phyloP scores from a whole-genome alignment of 2,329 filamentous ascomycete species.

The Fusarium caatingaense region DNA sequence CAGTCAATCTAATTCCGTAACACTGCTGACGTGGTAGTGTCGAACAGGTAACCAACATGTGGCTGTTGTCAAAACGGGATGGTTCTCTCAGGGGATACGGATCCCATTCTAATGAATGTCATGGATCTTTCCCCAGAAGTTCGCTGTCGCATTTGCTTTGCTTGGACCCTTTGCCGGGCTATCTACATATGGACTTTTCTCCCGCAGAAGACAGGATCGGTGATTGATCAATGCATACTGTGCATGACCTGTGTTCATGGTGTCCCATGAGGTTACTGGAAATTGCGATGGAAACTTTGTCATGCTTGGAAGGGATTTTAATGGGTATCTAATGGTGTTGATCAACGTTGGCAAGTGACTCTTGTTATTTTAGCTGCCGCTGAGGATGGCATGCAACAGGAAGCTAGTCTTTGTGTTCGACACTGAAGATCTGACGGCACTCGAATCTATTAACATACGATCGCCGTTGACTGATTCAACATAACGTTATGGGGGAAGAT shows the following conservation, averaged over 20 bases:
- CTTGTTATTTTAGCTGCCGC: not conserved
- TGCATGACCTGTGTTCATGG: conserved; percentile 42
- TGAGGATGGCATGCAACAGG: not conserved
- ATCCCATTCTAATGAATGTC: conserved; percentile 2
- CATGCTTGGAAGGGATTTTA: conserved; percentile 19
- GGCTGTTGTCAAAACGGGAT: conserved; percentile 27
- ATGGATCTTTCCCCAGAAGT: conserved; percentile 16
- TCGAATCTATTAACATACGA: not conserved
- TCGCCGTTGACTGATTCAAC: not conserved
- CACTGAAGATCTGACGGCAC: not conserved
- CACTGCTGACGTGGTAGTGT: conserved; percentile 27
- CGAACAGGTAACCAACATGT: conserved; percentile 28
- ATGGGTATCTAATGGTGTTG: not conserved
- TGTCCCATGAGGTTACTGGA: conserved; percentile 32
- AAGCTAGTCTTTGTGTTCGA: not conserved
- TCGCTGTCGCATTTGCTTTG: conserved; percentile 7
- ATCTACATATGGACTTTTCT: conserved; percentile 1
- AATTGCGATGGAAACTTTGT: conserved; percentile 36
- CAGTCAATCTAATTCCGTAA: conserved; percentile 29
- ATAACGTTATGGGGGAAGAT: not conserved
- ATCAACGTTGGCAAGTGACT: not conserved
- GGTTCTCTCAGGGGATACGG: conserved; percentile 7
- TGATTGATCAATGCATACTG: conserved; percentile 41
- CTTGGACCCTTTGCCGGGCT: conserved; percentile 9
- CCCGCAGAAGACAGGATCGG: conserved; percentile 25